phyloP scores from a whole-genome alignment of 352 stramenopile genomes.

The Pythium biforme region DNA sequence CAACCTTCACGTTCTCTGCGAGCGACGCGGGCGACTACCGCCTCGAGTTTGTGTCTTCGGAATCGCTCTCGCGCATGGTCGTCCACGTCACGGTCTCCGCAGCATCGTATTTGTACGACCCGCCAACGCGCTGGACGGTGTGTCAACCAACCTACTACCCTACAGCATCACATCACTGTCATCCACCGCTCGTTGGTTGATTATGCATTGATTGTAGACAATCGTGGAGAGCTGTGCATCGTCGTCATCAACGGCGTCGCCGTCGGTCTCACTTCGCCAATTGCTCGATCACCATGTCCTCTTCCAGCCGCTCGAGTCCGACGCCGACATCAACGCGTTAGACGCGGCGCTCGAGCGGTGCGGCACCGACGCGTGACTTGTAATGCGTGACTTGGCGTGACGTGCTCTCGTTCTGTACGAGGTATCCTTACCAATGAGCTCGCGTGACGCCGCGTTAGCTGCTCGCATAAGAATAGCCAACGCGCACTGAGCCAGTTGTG shows the following conservation, averaged over 20 bases:
- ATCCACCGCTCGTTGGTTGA: too few species aligned
- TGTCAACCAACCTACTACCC: background rate
- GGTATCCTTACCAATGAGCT: too few species aligned
- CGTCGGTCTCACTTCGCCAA: conserved; percentile 5
- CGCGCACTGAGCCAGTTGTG: too few species aligned
- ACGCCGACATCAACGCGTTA: conserved; percentile 2
- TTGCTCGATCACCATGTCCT: conserved; percentile 16
- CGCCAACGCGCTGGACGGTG: conserved; percentile 4
- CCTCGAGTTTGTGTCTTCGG: conserved; percentile 9
- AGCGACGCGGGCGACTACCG: background rate
- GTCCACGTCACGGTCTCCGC: conserved; percentile 1
- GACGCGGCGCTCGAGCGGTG: conserved; percentile 8
- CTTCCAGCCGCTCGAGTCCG: conserved; percentile 4
- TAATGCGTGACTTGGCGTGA: background rate
- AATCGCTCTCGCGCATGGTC: background rate
- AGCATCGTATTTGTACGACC: conserved; percentile 8
- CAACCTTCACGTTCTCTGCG: conserved; percentile 18
- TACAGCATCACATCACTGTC: too few species aligned
- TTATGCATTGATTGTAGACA: background rate
- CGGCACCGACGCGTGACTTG: background rate
- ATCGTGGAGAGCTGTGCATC: conserved; percentile 9
- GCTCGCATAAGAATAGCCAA: conserved; percentile 3
- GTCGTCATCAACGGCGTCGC: background rate
- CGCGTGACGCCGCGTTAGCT: background rate
- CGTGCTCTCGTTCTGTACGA: background rate